Evolutionary conservation across 2,329 filamentous ascomycete genomes (phyloP).

Genomic region (Aspergillus sp.): DNA sequence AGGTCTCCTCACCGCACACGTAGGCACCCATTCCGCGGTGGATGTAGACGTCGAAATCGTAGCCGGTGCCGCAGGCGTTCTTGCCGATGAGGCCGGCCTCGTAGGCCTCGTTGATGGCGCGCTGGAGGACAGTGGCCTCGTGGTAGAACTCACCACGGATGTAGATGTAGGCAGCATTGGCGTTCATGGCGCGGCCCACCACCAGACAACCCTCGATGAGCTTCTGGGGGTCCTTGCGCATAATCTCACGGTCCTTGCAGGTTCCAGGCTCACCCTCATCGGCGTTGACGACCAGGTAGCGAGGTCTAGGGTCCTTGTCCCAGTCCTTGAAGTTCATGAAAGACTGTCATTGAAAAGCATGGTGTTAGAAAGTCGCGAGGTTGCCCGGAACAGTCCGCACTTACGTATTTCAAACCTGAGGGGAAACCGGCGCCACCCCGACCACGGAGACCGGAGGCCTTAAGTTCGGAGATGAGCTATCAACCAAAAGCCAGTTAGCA

Average conservation of each 20-base stretch:
- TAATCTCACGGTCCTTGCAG: slow-evolving; percentile 99
- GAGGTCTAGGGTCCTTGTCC: slow-evolving; percentile 95
- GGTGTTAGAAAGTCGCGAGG: not conserved
- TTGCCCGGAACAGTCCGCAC: slow-evolving; percentile 28
- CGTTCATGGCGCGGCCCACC: slow-evolving; percentile 97
- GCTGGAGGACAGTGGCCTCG: slow-evolving; percentile 89
- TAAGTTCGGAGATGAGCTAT: slow-evolving; percentile 92
- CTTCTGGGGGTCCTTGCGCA: slow-evolving; percentile 99
- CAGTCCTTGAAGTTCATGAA: slow-evolving; percentile 99
- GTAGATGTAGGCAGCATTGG: slow-evolving; percentile 97
- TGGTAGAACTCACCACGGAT: slow-evolving; percentile 98
- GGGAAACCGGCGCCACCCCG: slow-evolving; percentile 97
- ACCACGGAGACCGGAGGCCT: slow-evolving; percentile 90
- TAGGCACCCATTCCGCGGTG: slow-evolving; percentile 97
- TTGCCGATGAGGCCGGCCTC: slow-evolving; percentile 92
- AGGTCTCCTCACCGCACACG: slow-evolving; percentile 97
- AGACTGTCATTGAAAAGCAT: slow-evolving; percentile 56
- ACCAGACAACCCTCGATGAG: slow-evolving; percentile 95
- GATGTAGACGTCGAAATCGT: slow-evolving; percentile 95
- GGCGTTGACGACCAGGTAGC: slow-evolving; percentile 96
- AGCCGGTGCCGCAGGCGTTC: slow-evolving; percentile 94
- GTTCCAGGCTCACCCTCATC: slow-evolving; percentile 98
- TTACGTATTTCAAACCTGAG: slow-evolving; percentile 97
- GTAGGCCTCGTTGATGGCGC: slow-evolving; percentile 97
- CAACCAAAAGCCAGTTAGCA: slow-evolving; percentile 20